Percentiles rank a stretch among this genome's conserved stretches.
Evolutionary conservation across 2,329 filamentous ascomycete species (phyloP).

Genomic region (Cercospora sp.): DNA sequence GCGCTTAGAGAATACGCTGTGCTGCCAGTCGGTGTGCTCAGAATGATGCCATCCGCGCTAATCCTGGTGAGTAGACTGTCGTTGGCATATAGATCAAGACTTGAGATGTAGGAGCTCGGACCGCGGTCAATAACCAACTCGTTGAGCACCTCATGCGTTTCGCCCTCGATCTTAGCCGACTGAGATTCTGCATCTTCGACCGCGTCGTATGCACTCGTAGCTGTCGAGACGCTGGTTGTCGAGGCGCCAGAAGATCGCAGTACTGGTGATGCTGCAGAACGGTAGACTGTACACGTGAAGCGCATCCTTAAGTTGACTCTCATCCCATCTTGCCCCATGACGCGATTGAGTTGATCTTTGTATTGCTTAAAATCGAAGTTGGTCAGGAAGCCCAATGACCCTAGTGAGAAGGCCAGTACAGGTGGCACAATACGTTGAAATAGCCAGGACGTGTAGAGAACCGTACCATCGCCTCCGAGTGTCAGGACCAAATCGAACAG

Average conservation of each 20-base stretch:
- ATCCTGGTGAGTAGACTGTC: conserved; percentile 93
- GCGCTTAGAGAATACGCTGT: conserved; percentile 96
- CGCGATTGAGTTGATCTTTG: conserved; percentile 77
- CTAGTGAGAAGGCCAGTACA: conserved; percentile 79
- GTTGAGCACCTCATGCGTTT: conserved; percentile 97
- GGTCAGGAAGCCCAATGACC: conserved; percentile 83
- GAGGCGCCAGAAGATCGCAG: conserved; percentile 30
- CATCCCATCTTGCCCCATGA: conserved; percentile 96
- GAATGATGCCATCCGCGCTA: conserved; percentile 95
- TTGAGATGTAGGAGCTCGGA: conserved; percentile 94
- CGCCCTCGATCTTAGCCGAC: conserved; percentile 74
- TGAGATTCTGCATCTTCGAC: conserved; percentile 38
- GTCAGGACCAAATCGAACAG: conserved; percentile 93
- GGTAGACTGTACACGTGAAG: conserved; percentile 96
- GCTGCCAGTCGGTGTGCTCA: conserved; percentile 85
- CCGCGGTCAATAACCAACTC: conserved; percentile 98
- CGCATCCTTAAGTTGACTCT: conserved; percentile 97
- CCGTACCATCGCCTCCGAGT: conserved; percentile 81
- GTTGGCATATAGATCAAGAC: conserved; percentile 93
- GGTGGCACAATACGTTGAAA: conserved; percentile 87
- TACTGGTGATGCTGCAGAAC: conserved; percentile 51
- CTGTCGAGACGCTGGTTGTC: conserved; percentile 37
- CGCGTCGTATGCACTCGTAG: conserved; percentile 21
- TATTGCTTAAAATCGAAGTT: conserved; percentile 86
- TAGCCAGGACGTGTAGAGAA: conserved; percentile 87